phyloP scores from a whole-genome alignment of 2,329 filamentous ascomycete genomes.

The Bertia moriformis region DNA sequence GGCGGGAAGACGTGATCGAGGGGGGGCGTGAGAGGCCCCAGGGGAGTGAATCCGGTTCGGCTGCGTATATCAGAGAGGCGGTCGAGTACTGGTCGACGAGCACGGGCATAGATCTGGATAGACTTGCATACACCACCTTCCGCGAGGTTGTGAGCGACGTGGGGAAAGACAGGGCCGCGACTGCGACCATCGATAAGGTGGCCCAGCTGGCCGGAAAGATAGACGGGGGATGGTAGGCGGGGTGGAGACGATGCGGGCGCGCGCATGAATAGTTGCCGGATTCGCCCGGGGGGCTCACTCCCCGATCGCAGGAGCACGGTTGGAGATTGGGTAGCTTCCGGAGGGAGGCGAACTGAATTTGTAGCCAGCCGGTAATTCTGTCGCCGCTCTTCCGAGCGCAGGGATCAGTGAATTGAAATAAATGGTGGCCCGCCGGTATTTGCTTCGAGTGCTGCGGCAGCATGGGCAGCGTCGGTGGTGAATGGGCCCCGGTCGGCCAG shows the following conservation, averaged over 20 bases:
- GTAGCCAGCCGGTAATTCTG: neutral
- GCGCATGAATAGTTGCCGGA: too few relatives aligned
- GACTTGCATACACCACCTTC: slow-evolving; percentile 72
- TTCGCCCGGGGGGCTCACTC: too few relatives aligned
- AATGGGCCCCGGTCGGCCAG: too few relatives aligned
- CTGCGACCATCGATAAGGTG: slow-evolving; percentile 67
- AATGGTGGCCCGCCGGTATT: too few relatives aligned
- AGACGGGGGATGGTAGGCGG: slow-evolving; percentile 74
- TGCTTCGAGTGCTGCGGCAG: too few relatives aligned
- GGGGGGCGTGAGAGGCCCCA: slow-evolving; percentile 23
- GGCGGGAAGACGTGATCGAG: too few relatives aligned
- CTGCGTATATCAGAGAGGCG: slow-evolving; percentile 48
- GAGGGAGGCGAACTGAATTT: neutral
- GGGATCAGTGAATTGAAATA: too few relatives aligned
- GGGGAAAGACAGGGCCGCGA: slow-evolving; percentile 53
- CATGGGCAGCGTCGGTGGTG: too few relatives aligned
- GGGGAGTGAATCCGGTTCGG: slow-evolving; percentile 51
- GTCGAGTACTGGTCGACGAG: slow-evolving; percentile 63
- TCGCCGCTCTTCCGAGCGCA: too few relatives aligned
- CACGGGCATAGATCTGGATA: slow-evolving; percentile 57
- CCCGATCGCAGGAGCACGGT: too few relatives aligned
- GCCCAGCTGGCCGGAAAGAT: slow-evolving; percentile 80
- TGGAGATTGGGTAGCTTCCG: too few relatives aligned
- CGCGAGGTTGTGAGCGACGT: slow-evolving; percentile 90
- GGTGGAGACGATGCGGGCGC: too few relatives aligned